These are phyloP conservation scores for Mycosphaerella arachidis DNA, from an alignment of 2,329 filamentous ascomycete species.

Conservation along the genomic window DNA sequence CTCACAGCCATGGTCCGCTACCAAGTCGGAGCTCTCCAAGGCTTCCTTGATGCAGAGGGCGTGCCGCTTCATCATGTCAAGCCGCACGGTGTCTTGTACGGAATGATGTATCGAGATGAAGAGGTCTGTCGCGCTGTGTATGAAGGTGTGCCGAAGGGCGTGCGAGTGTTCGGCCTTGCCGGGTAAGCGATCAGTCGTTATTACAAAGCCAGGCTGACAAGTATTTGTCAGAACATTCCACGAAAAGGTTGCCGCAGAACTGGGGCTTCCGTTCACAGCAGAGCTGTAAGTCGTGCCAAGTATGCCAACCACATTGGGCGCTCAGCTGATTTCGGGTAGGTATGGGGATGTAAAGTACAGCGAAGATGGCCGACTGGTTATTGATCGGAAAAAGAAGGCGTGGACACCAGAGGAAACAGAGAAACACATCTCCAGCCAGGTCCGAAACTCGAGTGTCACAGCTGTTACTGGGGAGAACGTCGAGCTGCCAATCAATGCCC, in stretches of 20 bases:
- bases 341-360: slow-evolving; percentile 56
- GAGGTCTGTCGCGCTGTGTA: slow-evolving; percentile 52
- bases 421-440: slow-evolving; percentile 39
- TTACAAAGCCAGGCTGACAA: not conserved
- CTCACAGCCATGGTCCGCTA: slow-evolving; percentile 52
- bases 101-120: slow-evolving; percentile 50
- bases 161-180: slow-evolving; percentile 51
- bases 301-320: not conserved
- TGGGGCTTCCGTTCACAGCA: slow-evolving; percentile 51
- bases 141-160: slow-evolving; percentile 48
- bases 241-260: slow-evolving; percentile 50
- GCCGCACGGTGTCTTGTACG: slow-evolving; percentile 53
- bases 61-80: slow-evolving; percentile 57
- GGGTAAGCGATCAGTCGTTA: slow-evolving; percentile 29
- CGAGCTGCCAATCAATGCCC: slow-evolving; percentile 39
- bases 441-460: slow-evolving; percentile 39
- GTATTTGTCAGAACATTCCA: slow-evolving; percentile 40
- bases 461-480: slow-evolving; percentile 41
- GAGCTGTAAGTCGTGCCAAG: slow-evolving; percentile 36
- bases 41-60: slow-evolving; percentile 54
- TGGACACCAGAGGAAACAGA: slow-evolving; percentile 42
- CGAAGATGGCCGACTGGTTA: slow-evolving; percentile 46
- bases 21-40: slow-evolving; percentile 60
- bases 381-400: slow-evolving; percentile 56
- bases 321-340: not conserved